Base-by-base conservation (phyloP, 1,284 basidiomycete genomes). In the Malassezia dermatis region DNA sequence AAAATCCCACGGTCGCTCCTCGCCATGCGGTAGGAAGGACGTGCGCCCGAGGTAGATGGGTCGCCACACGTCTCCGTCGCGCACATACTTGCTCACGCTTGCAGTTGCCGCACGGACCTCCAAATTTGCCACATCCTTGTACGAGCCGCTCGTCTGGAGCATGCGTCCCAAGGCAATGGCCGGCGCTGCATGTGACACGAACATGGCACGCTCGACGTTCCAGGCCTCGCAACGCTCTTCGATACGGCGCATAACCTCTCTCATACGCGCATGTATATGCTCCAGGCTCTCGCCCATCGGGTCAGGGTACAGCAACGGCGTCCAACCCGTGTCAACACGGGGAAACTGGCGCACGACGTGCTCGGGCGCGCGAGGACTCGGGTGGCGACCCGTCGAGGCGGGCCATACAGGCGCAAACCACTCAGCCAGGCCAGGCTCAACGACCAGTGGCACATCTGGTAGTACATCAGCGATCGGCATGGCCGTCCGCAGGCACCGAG, bases 401-500 rank as follows among this genome's bases (percentile, higher is more conserved):
- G 81, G 7, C 71, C 75, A 51, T 21, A 82, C 86, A 26, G 84
- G 86, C 2, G 84, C 85, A 73, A 85, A 89, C 87, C 87, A 89
- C 74, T 89, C 88, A 4, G 82, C 80, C 10, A 89, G 70, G 8
- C 87, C 87, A 61, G 88, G 86, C 83, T 80, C 79, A 4, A 86
- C 80, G 57, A 81, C 83, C 7, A 39, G 37, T 3, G 37, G 19
- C 44, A 90, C 80, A 1, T 86, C 85, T 2, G 77, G 77, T 12
- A 89, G 78, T 0, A 80, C 79, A 46, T 78, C 75, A 8, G 86
- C 80, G 2, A 79, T 77, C 0, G 88, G 87, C 30, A 79, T 76
- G 0, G 83, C 76, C 0, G 88, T 90, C 71, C 89, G 86, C 28
- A 89, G 76, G 71, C 88, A 90, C 24, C 88, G 84, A 76, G 89